A percentile compares a stretch with the other conserved stretches of the same genome.
Evolutionary conservation across 805 yeast species (phyloP).

Genomic region (Zygoascus flipseniorum): DNA sequence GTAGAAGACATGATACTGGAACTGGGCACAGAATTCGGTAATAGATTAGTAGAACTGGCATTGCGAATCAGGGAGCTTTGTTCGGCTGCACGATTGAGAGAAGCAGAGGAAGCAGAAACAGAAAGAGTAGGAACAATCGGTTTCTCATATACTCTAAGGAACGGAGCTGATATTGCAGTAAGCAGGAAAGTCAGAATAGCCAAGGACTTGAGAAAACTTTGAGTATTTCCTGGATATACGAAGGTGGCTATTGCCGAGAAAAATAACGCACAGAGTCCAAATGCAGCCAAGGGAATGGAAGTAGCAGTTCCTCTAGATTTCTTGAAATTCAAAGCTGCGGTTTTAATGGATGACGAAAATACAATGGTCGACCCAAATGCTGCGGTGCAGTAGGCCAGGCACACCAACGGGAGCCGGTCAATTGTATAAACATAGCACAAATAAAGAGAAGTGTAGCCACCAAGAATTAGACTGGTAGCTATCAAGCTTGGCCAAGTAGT

Average conservation of each 20-base stretch:
- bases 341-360: conserved; percentile 56
- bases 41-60: neutral
- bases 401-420: conserved; percentile 32
- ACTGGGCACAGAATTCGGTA: neutral
- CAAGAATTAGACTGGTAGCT: conserved; percentile 43
- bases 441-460: conserved; percentile 54
- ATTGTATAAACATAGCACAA: conserved; percentile 30
- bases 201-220: conserved; percentile 14
- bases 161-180: conserved; percentile 12
- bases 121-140: neutral
- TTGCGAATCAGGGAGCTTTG: neutral
- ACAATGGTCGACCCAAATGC: conserved; percentile 65
- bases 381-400: conserved; percentile 34
- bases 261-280: conserved; percentile 65
- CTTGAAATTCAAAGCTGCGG: conserved; percentile 65
- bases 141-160: conserved; percentile 10
- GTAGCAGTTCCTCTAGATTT: conserved; percentile 64
- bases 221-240: conserved; percentile 26
- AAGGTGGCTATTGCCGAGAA: conserved; percentile 44
- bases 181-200: conserved; percentile 13
- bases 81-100: neutral
- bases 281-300: conserved; percentile 63
- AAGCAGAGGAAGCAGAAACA: neutral
- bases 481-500: conserved; percentile 33
- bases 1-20: neutral